Percentiles rank a stretch among this genome's conserved stretches.
These are phyloP conservation scores for Pholiota microspora DNA, from an alignment of 768 basidiomycete genomes.

Conservation along the genomic window DNA sequence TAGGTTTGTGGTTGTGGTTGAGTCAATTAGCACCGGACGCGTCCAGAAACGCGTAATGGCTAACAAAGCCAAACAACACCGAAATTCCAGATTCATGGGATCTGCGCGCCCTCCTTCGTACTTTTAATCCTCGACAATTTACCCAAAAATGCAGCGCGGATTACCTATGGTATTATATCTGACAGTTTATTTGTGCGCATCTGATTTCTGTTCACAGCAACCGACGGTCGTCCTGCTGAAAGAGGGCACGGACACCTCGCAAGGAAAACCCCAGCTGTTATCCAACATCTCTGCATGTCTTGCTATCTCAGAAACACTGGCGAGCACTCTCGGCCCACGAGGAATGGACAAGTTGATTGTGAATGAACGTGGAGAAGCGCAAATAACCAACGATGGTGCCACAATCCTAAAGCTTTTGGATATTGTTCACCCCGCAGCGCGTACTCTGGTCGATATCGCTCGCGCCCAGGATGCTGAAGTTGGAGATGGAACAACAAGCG, in stretches of 20 bases:
- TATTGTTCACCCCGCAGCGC: conserved; percentile 96
- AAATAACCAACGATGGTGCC: conserved; percentile 99
- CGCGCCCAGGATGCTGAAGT: conserved; percentile 98
- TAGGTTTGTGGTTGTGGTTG: conserved; percentile 18
- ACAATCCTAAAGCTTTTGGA: conserved; percentile 97
- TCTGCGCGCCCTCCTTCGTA: conserved; percentile 19
- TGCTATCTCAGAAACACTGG: conserved; percentile 86
- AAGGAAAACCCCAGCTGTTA: conserved; percentile 88
- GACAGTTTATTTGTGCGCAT: background rate
- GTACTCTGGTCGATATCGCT: conserved; percentile 97
- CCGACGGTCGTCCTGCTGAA: conserved; percentile 94
- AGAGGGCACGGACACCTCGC: conserved; percentile 95
- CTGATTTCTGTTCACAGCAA: conserved; percentile 58
- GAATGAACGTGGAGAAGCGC: conserved; percentile 88
- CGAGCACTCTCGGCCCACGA: conserved; percentile 94
- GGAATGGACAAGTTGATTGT: conserved; percentile 99
- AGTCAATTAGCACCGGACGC: conserved; percentile 17
- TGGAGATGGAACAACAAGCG: conserved; percentile 97
- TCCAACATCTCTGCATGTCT: conserved; percentile 97
- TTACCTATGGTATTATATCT: conserved; percentile 63
- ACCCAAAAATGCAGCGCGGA: conserved; percentile 75
- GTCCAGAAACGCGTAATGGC: conserved; percentile 30
- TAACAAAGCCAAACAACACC: conserved; percentile 38
- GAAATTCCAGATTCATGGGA: conserved; percentile 22
- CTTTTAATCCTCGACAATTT: conserved; percentile 15